Base-by-base conservation (phyloP, 306 rosid species). In the Rubus idaeus region DNA sequence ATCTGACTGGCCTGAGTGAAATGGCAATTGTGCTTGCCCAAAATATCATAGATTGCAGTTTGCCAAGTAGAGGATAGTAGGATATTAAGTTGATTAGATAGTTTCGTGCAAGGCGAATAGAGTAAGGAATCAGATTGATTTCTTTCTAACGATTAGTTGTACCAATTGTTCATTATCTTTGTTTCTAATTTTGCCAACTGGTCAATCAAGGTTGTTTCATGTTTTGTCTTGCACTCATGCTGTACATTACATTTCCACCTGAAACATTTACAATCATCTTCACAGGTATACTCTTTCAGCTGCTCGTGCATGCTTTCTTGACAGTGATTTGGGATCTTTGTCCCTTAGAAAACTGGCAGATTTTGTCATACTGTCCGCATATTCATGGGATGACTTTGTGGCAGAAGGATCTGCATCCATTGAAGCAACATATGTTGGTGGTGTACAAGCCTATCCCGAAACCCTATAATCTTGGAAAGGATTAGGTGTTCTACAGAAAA, bases 231-330 rank as follows among this genome's bases (percentile, higher is more conserved):
- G 16, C 20, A 72, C 21, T 20, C 61, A 4, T 0, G 0, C 20
- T 72, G 20, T 53, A 7, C 20, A n/a, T 7, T 65, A 55, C 39
- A 55, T 17, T 55, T 20, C 52, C 65, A 72, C 52, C 41, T 55
- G 13, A 55, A 73, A 42, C 42, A 16, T 67, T 21, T 57, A 72
- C 68, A 57, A 65, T 18, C 50, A 39, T 9, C 71, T 6, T 78
- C 68, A 68, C 91, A 94, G 98, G 84, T 83, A 87, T 71, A 94
- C 98, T 30, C 85, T 90, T 75, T 87, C 88, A 12, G 97, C 94
- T 58, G 98, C 98, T 30, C 91, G 78, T 3, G 96, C 96, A 55
- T 85, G 93, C 90, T 91, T 94, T 87, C 89, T 91, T 10, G 97
- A 91, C 81, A 80, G 79, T 4, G 86, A 88, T 17, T 64, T 89